Evolutionary conservation across 2,329 filamentous ascomycete genomes (phyloP).

Genomic region (Pseudopithomyces maydicus): DNA sequence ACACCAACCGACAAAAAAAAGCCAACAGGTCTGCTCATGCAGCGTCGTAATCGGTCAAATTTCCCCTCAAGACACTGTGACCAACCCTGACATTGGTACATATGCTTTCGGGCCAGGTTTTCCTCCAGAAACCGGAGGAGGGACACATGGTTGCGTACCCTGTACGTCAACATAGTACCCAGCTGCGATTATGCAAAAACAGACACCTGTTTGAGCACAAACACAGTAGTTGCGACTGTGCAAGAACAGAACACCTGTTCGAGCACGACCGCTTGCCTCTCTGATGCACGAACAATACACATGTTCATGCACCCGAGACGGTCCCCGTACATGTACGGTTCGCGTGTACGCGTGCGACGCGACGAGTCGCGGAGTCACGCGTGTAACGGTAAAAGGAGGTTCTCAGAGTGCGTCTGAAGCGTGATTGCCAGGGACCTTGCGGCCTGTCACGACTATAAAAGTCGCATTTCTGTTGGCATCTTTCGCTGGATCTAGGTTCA

Average conservation of each 20-base stretch:
- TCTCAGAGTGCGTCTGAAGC: slow-evolving; percentile 25
- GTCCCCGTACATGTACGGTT: neutral
- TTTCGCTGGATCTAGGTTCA: slow-evolving; percentile 16
- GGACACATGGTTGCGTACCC: neutral
- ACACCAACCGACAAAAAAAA: neutral
- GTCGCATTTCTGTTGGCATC: slow-evolving; percentile 34
- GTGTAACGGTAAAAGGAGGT: slow-evolving; percentile 15
- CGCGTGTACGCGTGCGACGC: slow-evolving; percentile 5
- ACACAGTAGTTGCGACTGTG: neutral
- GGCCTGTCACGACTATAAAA: slow-evolving; percentile 26
- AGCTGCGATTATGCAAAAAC: neutral
- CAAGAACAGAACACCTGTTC: neutral
- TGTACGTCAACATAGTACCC: neutral
- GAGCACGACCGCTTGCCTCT: neutral
- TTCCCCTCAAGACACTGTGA: neutral
- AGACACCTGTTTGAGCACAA: neutral
- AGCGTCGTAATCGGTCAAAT: neutral
- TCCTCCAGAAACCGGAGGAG: neutral
- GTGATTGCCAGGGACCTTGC: slow-evolving; percentile 29
- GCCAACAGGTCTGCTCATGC: neutral
- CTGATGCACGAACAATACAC: neutral
- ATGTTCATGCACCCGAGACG: neutral
- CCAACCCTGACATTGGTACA: neutral
- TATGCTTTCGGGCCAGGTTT: neutral
- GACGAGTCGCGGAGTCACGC: slow-evolving; percentile 13